Percentiles rank a stretch among this genome's conserved stretches.
phyloP scores from a whole-genome alignment of 306 rosid species.

The Begonia loranthoides region DNA sequence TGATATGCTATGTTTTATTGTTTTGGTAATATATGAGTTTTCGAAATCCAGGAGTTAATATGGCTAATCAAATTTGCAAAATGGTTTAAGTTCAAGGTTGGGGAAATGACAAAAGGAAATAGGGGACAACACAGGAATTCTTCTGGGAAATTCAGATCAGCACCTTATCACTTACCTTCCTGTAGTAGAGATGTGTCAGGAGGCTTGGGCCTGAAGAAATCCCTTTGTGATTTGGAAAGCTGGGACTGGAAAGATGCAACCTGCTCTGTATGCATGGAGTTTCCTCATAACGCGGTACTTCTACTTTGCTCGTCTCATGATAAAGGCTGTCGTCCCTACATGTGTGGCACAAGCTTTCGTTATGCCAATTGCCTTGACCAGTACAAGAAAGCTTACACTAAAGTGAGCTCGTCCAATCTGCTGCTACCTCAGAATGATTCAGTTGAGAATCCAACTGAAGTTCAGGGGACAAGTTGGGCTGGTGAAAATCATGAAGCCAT shows the following conservation, averaged over 20 bases:
- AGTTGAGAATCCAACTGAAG: conserved; percentile 16
- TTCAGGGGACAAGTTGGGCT: conserved; percentile 27
- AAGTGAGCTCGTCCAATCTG: conserved; percentile 25
- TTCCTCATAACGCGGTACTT: conserved; percentile 94
- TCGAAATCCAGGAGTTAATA: neutral
- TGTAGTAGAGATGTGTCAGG: conserved; percentile 37
- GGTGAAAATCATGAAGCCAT: conserved; percentile 33
- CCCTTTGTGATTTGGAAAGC: conserved; percentile 44
- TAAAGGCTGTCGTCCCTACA: conserved; percentile 85
- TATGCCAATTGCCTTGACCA: conserved; percentile 90
- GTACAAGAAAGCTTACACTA: conserved; percentile 69
- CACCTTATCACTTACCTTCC: conserved; percentile 52
- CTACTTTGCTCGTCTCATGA: conserved; percentile 79
- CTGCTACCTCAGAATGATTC: conserved; percentile 31
- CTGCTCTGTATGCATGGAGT: conserved; percentile 97
- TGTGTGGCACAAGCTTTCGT: conserved; percentile 78
- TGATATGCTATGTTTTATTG: too few relatives aligned
- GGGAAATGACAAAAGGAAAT: conserved; percentile 79
- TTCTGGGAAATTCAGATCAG: conserved; percentile 49
- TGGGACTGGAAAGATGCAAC: conserved; percentile 79
- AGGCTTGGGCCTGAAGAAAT: conserved; percentile 53
- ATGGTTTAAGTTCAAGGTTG: conserved; percentile 27
- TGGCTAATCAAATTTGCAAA: conserved; percentile 1
- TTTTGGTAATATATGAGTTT: neutral
- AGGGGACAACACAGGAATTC: conserved; percentile 58